Evolutionary conservation across 2,329 filamentous ascomycete genomes (phyloP), one percentile per base, ranked within the genome.

Genomic region (Ceratocystis albifundus): DNA sequence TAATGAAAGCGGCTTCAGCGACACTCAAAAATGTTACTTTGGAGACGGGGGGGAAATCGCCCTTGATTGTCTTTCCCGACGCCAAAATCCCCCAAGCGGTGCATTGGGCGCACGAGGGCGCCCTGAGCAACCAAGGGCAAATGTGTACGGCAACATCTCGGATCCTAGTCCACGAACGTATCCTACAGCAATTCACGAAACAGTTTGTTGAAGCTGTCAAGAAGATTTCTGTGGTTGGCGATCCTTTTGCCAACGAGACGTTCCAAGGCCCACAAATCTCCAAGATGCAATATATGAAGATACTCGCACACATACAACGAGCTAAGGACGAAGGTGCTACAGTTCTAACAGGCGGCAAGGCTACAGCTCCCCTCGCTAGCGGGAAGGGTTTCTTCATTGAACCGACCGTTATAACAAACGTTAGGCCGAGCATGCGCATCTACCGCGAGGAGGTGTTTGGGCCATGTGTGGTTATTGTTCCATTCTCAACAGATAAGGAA

Each of bases 251-350:
- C 6, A 79, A 84, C 69, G 76, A 77, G 32, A 88, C 85, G 0
- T 86, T 83, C 76, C 86, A 88, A 74, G 86, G 86, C 0, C 87
- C 87, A 0, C 85, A 88, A 72, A 80, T 88, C 67, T 85, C 84
- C 4, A 83, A 83, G 72, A 73, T 77, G 17, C 87, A 89, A 71
- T 85, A 83, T 70, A 84, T 88, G 61, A 77, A 82, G 30, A 80
- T 90, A 2, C 77, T 89, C 36, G 80, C 79, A 0, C 90, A 86
- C 73, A 82, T 90, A 62, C 79, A 87, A 67, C 71, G 77, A n/a
- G 87, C 85, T 10, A 84, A 84, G 71, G 77, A 77, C 1, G 82
- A 85, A 70, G 86, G 85, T 17, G 83, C 84, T 0, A 83, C 76
- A 0, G 76, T 88, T 10, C 71, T 70, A 4, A 66, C 71, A 0